Base-by-base conservation (phyloP, 495 filamentous ascomycete genomes). In the Penicillium cinerascens region DNA sequence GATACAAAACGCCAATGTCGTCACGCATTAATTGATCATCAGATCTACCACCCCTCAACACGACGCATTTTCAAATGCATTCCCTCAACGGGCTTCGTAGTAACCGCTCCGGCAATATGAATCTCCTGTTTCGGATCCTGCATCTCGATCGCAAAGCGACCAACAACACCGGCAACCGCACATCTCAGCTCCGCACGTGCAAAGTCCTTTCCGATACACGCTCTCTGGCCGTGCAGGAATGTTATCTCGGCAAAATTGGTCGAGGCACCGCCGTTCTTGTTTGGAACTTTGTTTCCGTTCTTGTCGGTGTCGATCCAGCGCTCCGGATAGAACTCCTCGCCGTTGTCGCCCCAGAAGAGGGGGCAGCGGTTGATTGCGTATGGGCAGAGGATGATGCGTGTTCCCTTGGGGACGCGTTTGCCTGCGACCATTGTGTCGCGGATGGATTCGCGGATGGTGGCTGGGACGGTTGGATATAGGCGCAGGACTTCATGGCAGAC, bases 41-140 rank as follows among this genome's bases (percentile, higher is more conserved):
- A n/a, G n/a, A n/a, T n/a, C n/a, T 67, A 89, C 87, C 86, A 90
- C 5, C 79, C 85, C 23, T 82, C 79, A 37, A 91, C 61, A 27
- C 78, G 65, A 56, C 65, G 81, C 61, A 83, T 74, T 61, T 68
- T 76, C 47, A 88, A 68, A 64, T 78, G 72, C 76, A 92, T 69
- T 6, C 87, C 88, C 25, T 80, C 80, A 2, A 69, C 69, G 1
- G 87, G 87, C 60, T 79, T 84, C 6, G 79, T 77, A 8, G 87
- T 91, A 18, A 89, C 69, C 17, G 80, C 80, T 1, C 80, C 77
- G 47, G 79, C 82, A 50, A 86, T 81, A 22, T 74, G 56, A 20
- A 89, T 63, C 55, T 82, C 82, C 49, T 71, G 71, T 65, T 84
- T 76, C 49, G 77, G 70, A 57, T 86, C 78, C 42, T 80, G 68